Conservation (phyloP, 805 yeast species). For the Saccharomycopsis sp. region DNA sequence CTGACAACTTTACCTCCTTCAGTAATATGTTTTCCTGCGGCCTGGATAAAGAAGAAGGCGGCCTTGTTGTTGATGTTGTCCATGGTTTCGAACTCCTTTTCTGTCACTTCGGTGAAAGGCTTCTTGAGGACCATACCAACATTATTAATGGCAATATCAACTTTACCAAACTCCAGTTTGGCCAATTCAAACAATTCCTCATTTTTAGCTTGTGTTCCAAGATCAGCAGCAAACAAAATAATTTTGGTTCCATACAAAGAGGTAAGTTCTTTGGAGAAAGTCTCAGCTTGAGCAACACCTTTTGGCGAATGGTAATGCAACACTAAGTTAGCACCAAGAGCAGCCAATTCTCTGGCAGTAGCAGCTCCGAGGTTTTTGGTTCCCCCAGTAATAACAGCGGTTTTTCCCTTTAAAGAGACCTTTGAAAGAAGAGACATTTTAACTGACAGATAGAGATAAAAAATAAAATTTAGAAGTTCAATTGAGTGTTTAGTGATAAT, state of each 20-base stretch:
- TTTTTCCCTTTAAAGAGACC: conserved; percentile 35
- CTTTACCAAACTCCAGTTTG: conserved; percentile 30
- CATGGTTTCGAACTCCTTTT: conserved; percentile 50
- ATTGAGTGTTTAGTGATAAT: neutral
- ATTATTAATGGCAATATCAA: conserved; percentile 62
- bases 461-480: neutral
- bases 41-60: conserved; percentile 56
- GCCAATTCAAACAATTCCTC: conserved; percentile 42
- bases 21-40: conserved; percentile 44
- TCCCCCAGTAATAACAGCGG: conserved; percentile 54
- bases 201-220: conserved; percentile 37
- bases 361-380: conserved; percentile 53
- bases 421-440: neutral
- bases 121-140: conserved; percentile 65
- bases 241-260: conserved; percentile 32
- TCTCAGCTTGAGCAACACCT: conserved; percentile 30
- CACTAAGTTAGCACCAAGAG: conserved; percentile 45
- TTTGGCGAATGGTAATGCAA: conserved; percentile 47
- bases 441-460: neutral
- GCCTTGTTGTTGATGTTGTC: conserved; percentile 47
- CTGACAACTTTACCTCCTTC: conserved; percentile 50
- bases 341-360: conserved; percentile 49
- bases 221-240: conserved; percentile 36
- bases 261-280: conserved; percentile 28
- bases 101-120: conserved; percentile 44